These are phyloP conservation scores for Candida neerlandica DNA, from an alignment of 1,139 yeast genomes.

Conservation along the genomic window DNA sequence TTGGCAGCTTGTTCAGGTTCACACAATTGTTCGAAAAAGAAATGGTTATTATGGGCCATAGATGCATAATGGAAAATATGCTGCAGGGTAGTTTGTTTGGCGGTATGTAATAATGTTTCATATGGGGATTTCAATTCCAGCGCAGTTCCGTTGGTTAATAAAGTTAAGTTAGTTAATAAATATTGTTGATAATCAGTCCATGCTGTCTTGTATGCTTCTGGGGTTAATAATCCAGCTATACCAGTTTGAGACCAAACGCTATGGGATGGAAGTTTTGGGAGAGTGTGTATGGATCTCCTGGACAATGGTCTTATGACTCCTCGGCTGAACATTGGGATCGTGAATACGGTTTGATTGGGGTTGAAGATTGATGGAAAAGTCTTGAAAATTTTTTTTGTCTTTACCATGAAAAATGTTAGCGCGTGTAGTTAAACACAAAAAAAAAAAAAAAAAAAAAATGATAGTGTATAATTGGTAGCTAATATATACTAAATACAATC, in stretches of 20 bases:
- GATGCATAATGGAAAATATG: slow-evolving; percentile 85
- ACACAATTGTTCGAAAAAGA: slow-evolving; percentile 73
- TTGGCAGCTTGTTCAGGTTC: slow-evolving; percentile 32
- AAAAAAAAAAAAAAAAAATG: neutral
- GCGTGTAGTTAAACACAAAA: neutral
- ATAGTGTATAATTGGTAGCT: neutral
- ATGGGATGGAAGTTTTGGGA: slow-evolving; percentile 58
- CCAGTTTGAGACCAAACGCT: slow-evolving; percentile 40
- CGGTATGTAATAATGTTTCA: slow-evolving; percentile 73
- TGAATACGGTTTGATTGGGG: neutral
- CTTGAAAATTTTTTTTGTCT: slow-evolving; percentile 3
- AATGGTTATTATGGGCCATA: slow-evolving; percentile 90
- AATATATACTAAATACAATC: neutral
- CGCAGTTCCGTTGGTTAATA: slow-evolving; percentile 76
- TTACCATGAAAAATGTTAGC: neutral
- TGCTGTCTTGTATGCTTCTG: slow-evolving; percentile 67
- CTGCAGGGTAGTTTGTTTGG: slow-evolving; percentile 68
- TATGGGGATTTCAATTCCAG: slow-evolving; percentile 79
- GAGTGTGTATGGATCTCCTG: slow-evolving; percentile 55
- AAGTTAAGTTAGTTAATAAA: slow-evolving; percentile 68
- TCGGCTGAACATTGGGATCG: slow-evolving; percentile 6
- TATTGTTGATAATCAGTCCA: slow-evolving; percentile 83
- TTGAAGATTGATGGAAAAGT: neutral
- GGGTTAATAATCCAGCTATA: slow-evolving; percentile 70
- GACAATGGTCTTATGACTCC: slow-evolving; percentile 1